Percentiles rank a stretch among this genome's conserved stretches.
phyloP scores from a whole-genome alignment of 805 yeast genomes.

The Kazachstania africana region DNA sequence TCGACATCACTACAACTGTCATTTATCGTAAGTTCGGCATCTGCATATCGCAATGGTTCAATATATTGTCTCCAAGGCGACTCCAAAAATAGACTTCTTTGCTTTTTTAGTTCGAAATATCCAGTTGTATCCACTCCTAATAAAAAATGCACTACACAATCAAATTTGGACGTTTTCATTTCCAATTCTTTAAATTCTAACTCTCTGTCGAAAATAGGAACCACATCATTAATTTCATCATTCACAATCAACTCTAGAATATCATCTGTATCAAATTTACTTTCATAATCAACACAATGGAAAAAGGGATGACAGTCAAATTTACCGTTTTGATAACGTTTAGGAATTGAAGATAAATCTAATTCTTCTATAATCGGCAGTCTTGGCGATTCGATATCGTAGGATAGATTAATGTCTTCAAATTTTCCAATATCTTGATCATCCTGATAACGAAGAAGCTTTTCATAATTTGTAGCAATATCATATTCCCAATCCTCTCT shows the following conservation, averaged over 20 bases:
- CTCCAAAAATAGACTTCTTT: conserved; percentile 11
- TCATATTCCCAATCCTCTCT: too few species aligned
- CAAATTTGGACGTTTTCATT: conserved; percentile 4
- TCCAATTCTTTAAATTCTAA: conserved; percentile 16
- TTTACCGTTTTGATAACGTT: conserved; percentile 1
- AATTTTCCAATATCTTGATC: background rate
- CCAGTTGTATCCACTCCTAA: conserved; percentile 18
- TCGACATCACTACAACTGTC: background rate
- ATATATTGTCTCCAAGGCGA: conserved; percentile 8
- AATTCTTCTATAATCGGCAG: background rate
- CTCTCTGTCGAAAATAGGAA: conserved; percentile 15
- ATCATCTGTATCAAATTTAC: conserved; percentile 12
- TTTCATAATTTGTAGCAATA: too few species aligned
- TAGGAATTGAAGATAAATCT: conserved; percentile 2
- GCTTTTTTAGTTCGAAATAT: conserved; percentile 15
- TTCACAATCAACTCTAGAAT: conserved; percentile 10
- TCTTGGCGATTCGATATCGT: conserved; percentile 1
- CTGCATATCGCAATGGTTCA: conserved; percentile 6
- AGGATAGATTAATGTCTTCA: background rate
- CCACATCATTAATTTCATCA: conserved; percentile 7
- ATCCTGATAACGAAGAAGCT: too few species aligned
- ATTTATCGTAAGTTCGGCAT: too few species aligned
- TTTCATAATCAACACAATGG: conserved; percentile 12
- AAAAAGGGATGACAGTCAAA: conserved; percentile 16
- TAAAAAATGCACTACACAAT: conserved; percentile 14